Percentiles rank a stretch among this genome's conserved stretches.
Conservation (phyloP, 371 early-diverging fungal genomes). For the Zychaea mexicana region DNA sequence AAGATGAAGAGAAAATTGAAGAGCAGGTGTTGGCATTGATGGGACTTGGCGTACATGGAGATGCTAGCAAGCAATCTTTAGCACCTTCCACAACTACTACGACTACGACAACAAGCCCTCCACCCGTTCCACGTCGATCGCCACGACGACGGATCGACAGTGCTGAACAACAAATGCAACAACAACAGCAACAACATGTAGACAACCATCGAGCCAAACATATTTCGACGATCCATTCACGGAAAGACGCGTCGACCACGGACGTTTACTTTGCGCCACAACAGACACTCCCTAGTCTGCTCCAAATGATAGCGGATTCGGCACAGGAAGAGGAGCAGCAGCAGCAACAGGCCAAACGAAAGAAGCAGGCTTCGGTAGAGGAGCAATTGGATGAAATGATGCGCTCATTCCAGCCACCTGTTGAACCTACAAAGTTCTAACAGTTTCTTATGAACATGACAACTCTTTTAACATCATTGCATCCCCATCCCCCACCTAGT, state of each 20-base stretch:
- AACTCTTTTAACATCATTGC: background rate
- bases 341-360: constrained; percentile 1
- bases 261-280: constrained; percentile 29
- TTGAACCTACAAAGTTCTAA: background rate
- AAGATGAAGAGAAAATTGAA: constrained; percentile 22
- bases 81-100: background rate
- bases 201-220: constrained; percentile 16
- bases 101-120: constrained; percentile 7
- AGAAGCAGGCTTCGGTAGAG: constrained; percentile 14
- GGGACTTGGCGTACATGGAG: constrained; percentile 8
- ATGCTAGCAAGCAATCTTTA: background rate
- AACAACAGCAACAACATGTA: constrained; percentile 2
- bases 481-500: background rate
- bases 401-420: constrained; percentile 14
- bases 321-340: constrained; percentile 11
- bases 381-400: constrained; percentile 30
- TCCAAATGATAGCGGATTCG: constrained; percentile 23
- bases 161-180: constrained; percentile 10
- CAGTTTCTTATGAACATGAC: background rate
- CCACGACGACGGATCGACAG: constrained; percentile 22
- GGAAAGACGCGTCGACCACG: constrained; percentile 21
- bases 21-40: constrained; percentile 23
- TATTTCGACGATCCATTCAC: constrained; percentile 14
- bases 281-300: constrained; percentile 22
- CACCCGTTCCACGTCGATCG: constrained; percentile 31